Evolutionary conservation across 805 yeast species (phyloP).

Genomic region (Starmerella bombicola): DNA sequence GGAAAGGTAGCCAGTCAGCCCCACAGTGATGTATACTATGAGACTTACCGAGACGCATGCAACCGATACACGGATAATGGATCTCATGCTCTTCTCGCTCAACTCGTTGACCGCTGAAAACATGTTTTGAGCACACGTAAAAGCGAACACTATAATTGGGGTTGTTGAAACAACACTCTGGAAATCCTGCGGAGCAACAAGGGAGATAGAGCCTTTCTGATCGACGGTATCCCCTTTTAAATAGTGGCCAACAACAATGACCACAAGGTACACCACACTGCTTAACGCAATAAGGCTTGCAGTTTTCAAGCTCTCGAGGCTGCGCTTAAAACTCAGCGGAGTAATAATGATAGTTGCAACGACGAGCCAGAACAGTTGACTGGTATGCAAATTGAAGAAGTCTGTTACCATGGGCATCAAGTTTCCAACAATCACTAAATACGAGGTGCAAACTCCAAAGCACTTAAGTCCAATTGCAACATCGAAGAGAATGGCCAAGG

Average conservation of each 20-base stretch:
- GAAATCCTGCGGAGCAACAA: constrained; percentile 36
- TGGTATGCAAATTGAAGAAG: constrained; percentile 34
- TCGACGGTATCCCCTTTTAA: constrained; percentile 42
- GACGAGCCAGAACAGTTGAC: constrained; percentile 27
- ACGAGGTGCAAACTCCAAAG: constrained; percentile 68
- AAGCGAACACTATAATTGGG: constrained; percentile 89
- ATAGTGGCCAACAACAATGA: constrained; percentile 64
- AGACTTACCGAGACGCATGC: constrained; percentile 50
- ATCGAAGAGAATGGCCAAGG: constrained; percentile 54
- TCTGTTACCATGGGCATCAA: constrained; percentile 46
- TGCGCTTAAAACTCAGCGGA: constrained; percentile 61
- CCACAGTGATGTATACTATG: constrained; percentile 54
- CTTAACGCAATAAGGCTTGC: constrained; percentile 73
- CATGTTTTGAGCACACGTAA: constrained; percentile 93
- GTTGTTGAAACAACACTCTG: constrained; percentile 50
- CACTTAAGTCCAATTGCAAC: constrained; percentile 64
- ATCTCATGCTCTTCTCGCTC: constrained; percentile 38
- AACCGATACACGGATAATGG: constrained; percentile 37
- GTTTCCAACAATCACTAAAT: constrained; percentile 62
- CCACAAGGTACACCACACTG: constrained; percentile 65
- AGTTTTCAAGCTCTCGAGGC: constrained; percentile 69
- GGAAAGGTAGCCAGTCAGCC: constrained; percentile 71
- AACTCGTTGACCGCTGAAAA: constrained; percentile 79
- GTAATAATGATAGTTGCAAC: constrained; percentile 31
- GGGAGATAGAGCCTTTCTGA: constrained; percentile 39